Evolutionary conservation across 345 rosid genomes (phyloP), one percentile per base, ranked within the genome.

Genomic region (thale cress (Arabidopsis thaliana)): DNA sequence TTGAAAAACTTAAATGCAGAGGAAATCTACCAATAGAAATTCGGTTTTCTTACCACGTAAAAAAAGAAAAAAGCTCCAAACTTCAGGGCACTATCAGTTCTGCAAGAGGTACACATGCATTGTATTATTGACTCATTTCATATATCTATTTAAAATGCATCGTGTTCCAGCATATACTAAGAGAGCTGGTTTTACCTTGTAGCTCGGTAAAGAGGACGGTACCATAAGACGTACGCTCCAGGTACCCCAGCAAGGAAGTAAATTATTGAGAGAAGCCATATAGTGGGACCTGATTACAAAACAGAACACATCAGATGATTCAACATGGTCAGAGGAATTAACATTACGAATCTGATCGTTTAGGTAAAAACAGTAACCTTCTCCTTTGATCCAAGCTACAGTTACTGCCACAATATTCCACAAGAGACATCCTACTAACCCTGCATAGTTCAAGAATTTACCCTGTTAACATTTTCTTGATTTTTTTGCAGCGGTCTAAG

Each of bases 31-130:
- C 12, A 65, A 62, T 55, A 37, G 59, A 48, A 41, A 63, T 42
- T 38, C 16, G 34, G 20, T 63, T 51, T 73, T 64, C 87, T 82
- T 85, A 96, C 99, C 85, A 70, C 22, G 69, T 93, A 96, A 67
- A 70, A 76, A 75, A 93, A n/a, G 89, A 96, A 91, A 82, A 96
- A 96, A 80, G 91, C 81, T 69, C 96, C 96, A 76, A 96, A 96
- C 82, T 89, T 93, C 77, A 96, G 81, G 61, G 98, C 99, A 83
- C 98, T 93, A 72, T 93, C 99, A 59, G 97, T 96, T 91, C 99
- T 93, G 93, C 62, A 83, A 73, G 55, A 76, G 79, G 33, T 69
- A 76, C 41, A 53, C 30, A 66, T 14, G 24, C 63, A 50, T 65
- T 63, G 68, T 50, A 42, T 65, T 58, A 65, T 50, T 4, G 4